phyloP scores from a whole-genome alignment of 371 early-diverging fungal genomes.

The Blyttiomyces sp. region DNA sequence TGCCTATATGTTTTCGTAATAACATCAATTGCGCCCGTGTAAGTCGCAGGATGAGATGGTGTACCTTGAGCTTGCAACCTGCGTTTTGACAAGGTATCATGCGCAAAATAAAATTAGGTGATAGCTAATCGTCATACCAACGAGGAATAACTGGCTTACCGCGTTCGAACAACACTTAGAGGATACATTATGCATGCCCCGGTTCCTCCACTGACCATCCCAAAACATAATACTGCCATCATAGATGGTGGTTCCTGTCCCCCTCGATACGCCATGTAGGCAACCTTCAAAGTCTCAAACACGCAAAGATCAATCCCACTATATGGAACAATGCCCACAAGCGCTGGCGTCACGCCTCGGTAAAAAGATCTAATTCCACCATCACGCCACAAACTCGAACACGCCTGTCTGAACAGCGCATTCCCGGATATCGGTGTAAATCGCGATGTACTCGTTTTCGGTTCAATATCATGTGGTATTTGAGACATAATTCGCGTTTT shows the following conservation, averaged over 20 bases:
- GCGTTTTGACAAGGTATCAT: background rate
- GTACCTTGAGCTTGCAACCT: slow-evolving; percentile 86
- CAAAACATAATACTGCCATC: slow-evolving; percentile 63
- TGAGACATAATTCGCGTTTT: slow-evolving; percentile 77
- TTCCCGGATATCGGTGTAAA: too few species aligned
- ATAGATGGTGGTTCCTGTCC: slow-evolving; percentile 43
- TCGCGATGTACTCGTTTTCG: too few species aligned
- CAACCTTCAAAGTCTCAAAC: slow-evolving; percentile 74
- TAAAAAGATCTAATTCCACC: slow-evolving; percentile 68
- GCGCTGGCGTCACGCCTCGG: slow-evolving; percentile 64
- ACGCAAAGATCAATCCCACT: slow-evolving; percentile 74
- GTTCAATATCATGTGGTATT: too few species aligned
- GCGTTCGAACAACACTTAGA: slow-evolving; percentile 69
- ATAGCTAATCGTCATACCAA: background rate
- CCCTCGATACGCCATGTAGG: slow-evolving; percentile 52
- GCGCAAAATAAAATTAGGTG: too few species aligned
- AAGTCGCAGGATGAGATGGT: slow-evolving; percentile 67
- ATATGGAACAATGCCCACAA: slow-evolving; percentile 79
- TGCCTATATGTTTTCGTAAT: slow-evolving; percentile 58
- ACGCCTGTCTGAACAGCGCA: too few species aligned
- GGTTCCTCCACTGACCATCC: slow-evolving; percentile 69
- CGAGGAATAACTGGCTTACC: slow-evolving; percentile 46
- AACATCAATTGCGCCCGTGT: slow-evolving; percentile 66
- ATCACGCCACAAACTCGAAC: slow-evolving; percentile 53
- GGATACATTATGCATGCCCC: slow-evolving; percentile 80